A percentile compares a stretch with the other conserved stretches of the same genome.
These are phyloP conservation scores for Wickerhamomyces xylosicus DNA, from an alignment of 805 yeast species.

Conservation along the genomic window DNA sequence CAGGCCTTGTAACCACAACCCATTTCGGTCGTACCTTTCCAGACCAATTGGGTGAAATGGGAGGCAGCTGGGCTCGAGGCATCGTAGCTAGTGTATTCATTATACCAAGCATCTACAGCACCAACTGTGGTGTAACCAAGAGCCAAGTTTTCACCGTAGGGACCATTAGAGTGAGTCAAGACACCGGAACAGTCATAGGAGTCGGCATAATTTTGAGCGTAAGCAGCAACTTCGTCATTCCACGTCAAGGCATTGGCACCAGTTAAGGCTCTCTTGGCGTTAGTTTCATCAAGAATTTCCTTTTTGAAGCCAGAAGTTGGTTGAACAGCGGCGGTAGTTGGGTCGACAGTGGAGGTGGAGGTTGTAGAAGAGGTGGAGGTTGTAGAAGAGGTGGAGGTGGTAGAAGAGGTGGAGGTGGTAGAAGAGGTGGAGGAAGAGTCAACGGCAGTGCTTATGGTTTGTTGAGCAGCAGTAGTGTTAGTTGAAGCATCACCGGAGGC, in stretches of 20 bases:
- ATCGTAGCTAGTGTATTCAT: conserved; percentile 47
- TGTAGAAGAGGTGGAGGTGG: conserved; percentile 3
- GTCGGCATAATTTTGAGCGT: conserved; percentile 42
- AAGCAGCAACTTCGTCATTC: conserved; percentile 34
- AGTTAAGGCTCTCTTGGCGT: conserved; percentile 37
- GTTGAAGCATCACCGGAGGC: neutral
- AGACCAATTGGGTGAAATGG: conserved; percentile 79
- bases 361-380: conserved; percentile 12
- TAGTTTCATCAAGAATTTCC: conserved; percentile 38
- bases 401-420: conserved; percentile 7
- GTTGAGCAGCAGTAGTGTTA: conserved; percentile 4
- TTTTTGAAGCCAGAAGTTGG: conserved; percentile 24
- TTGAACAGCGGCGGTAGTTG: conserved; percentile 13
- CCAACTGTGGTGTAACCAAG: conserved; percentile 47
- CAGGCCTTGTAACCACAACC: conserved; percentile 75
- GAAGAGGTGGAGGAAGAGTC: conserved; percentile 12
- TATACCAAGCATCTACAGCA: conserved; percentile 71
- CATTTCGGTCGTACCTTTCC: conserved; percentile 56
- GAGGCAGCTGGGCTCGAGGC: conserved; percentile 51
- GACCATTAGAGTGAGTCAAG: conserved; percentile 59
- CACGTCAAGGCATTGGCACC: conserved; percentile 36
- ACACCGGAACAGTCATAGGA: conserved; percentile 50
- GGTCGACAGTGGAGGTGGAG: conserved; percentile 14
- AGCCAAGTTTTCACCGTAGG: conserved; percentile 77
- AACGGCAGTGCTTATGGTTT: conserved; percentile 11